These are phyloP conservation scores for Penicillium expansum DNA, from an alignment of 2,329 filamentous ascomycete species.

Conservation along the genomic window DNA sequence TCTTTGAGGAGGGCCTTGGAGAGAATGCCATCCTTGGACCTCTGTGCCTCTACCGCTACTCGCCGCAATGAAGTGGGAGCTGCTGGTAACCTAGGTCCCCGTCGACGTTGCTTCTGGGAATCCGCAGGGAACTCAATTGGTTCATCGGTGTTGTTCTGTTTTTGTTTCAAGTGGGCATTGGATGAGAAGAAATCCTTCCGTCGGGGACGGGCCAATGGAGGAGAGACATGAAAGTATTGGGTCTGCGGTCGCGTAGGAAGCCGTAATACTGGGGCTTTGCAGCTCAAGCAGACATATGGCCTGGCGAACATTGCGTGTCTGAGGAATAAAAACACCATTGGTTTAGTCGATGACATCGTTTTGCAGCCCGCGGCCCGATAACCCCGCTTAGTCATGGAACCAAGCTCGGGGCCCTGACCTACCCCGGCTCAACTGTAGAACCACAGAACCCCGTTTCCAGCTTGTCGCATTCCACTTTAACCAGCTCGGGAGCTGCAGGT, in stretches of 20 bases:
- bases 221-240: conserved; percentile 35
- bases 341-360: conserved; percentile 16
- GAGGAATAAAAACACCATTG: not conserved
- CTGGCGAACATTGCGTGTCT: conserved; percentile 31
- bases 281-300: conserved; percentile 32
- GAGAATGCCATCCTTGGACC: conserved; percentile 53
- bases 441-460: conserved; percentile 14
- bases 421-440: conserved; percentile 23
- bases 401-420: conserved; percentile 15
- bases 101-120: conserved; percentile 45
- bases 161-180: conserved; percentile 54
- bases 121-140: conserved; percentile 18
- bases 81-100: conserved; percentile 50
- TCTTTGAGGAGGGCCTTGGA: conserved; percentile 43
- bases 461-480: conserved; percentile 22
- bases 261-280: conserved; percentile 28
- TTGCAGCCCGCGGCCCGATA: conserved; percentile 8
- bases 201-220: conserved; percentile 42
- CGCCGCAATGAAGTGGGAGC: conserved; percentile 75
- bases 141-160: conserved; percentile 22
- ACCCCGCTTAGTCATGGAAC: conserved; percentile 22
- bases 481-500: conserved; percentile 21
- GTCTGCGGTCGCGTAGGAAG: conserved; percentile 31
- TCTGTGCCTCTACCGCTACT: conserved; percentile 82
- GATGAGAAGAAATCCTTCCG: conserved; percentile 66